Evolutionary conservation across 768 basidiomycete genomes (phyloP).

Genomic region (Tulasnella sp.): DNA sequence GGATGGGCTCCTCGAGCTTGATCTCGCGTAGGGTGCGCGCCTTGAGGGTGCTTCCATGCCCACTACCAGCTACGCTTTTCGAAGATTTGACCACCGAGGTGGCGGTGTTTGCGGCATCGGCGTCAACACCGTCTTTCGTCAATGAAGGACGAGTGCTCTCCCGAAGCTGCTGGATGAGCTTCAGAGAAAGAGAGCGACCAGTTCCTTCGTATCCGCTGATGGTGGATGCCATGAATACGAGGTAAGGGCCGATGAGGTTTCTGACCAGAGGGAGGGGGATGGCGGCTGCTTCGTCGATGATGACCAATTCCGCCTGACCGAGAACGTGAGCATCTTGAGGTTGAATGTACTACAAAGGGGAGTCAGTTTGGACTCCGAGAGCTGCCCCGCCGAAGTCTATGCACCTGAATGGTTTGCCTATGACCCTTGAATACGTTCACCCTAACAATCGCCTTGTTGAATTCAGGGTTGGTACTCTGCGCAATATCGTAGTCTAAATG

Average conservation of each 20-base stretch:
- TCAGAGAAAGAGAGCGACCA: slow-evolving; percentile 94
- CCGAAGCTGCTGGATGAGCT: slow-evolving; percentile 92
- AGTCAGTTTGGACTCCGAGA: neutral
- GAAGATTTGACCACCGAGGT: slow-evolving; percentile 34
- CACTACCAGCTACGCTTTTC: slow-evolving; percentile 41
- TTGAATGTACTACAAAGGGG: slow-evolving; percentile 75
- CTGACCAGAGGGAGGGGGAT: slow-evolving; percentile 94
- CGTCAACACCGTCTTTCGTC: slow-evolving; percentile 47
- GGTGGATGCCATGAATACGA: slow-evolving; percentile 98
- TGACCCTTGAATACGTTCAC: slow-evolving; percentile 91
- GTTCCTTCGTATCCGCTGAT: slow-evolving; percentile 99
- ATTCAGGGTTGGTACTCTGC: slow-evolving; percentile 90
- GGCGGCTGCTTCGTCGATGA: slow-evolving; percentile 97
- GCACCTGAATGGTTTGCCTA: slow-evolving; percentile 91
- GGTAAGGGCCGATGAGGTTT: slow-evolving; percentile 86
- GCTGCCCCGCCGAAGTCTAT: neutral
- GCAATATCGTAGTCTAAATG: slow-evolving; percentile 96
- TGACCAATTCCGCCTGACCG: slow-evolving; percentile 92
- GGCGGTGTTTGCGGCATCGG: slow-evolving; percentile 36
- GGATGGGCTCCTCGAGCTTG: slow-evolving; percentile 90
- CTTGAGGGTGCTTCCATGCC: slow-evolving; percentile 40
- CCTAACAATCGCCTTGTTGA: slow-evolving; percentile 89
- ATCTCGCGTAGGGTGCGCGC: slow-evolving; percentile 81
- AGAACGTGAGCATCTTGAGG: slow-evolving; percentile 97
- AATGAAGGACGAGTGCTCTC: slow-evolving; percentile 80